phyloP scores from a whole-genome alignment of 345 rosid species.

The Chamaenerion angustifolium region DNA sequence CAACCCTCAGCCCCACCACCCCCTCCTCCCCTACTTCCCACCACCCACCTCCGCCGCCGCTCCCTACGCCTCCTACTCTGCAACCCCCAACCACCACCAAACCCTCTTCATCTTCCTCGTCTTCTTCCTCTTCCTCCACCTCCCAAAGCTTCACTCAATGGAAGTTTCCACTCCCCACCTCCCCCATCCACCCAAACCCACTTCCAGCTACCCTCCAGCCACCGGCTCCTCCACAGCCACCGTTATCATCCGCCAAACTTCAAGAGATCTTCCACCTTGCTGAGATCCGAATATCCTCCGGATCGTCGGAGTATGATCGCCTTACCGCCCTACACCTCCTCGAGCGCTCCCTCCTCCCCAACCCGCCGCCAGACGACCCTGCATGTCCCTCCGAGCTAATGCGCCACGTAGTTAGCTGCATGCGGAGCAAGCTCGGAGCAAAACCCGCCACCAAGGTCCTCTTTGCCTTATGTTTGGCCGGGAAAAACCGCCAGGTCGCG shows the following conservation, averaged over 20 bases:
- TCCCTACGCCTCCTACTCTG: slow-evolving; percentile 6
- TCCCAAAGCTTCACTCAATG: slow-evolving; percentile 91
- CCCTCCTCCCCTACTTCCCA: slow-evolving; percentile 28
- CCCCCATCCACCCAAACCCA: slow-evolving; percentile 24
- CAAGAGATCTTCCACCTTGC: slow-evolving; percentile 59
- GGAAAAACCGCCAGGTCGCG: slow-evolving; percentile 65
- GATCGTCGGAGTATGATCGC: slow-evolving; percentile 35
- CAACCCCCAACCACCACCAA: slow-evolving; percentile 11
- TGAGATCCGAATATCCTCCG: slow-evolving; percentile 47
- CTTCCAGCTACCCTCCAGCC: slow-evolving; percentile 7
- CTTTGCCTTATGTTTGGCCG: slow-evolving; percentile 63
- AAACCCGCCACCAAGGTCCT: slow-evolving; percentile 64
- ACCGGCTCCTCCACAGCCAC: slow-evolving; percentile 25
- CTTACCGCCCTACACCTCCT: slow-evolving; percentile 57
- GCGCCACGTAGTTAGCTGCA: slow-evolving; percentile 43
- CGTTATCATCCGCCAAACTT: slow-evolving; percentile 26
- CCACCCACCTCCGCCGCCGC: slow-evolving; percentile 10
- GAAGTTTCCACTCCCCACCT: slow-evolving; percentile 53
- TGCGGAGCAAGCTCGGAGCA: slow-evolving; percentile 32
- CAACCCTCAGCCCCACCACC: slow-evolving; percentile 38
- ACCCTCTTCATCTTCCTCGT: slow-evolving; percentile 35
- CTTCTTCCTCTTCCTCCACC: slow-evolving; percentile 64
- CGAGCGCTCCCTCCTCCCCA: slow-evolving; percentile 58
- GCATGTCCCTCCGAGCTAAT: slow-evolving; percentile 36
- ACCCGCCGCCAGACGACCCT: slow-evolving; percentile 54